Percentiles rank a stretch among this genome's conserved stretches.
These are phyloP conservation scores for Microbotryomycetes sp. DNA, from an alignment of 1,284 basidiomycete genomes.

Conservation along the genomic window DNA sequence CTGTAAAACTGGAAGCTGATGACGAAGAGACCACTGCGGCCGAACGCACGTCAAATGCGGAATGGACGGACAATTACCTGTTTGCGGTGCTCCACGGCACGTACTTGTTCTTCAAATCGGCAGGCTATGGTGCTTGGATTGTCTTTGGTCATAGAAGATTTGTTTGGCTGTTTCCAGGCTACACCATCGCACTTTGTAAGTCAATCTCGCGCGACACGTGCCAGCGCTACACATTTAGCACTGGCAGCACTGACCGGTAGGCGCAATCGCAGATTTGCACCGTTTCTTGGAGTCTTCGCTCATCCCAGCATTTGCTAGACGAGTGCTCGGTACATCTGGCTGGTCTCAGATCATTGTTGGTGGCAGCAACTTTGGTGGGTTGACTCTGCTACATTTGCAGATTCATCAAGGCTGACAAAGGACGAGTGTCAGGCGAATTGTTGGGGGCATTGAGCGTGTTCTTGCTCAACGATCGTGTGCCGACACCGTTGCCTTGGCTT, in stretches of 20 bases:
- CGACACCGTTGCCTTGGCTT: slow-evolving; percentile 42
- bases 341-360: slow-evolving; percentile 42
- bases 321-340: slow-evolving; percentile 39
- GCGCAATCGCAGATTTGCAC: too few species aligned
- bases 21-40: slow-evolving; percentile 9
- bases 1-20: slow-evolving; percentile 14
- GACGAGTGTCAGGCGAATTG: slow-evolving; percentile 40
- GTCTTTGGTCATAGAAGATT: slow-evolving; percentile 40
- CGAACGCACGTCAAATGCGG: slow-evolving; percentile 10
- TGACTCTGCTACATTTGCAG: not conserved
- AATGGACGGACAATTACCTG: slow-evolving; percentile 20
- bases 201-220: too few species aligned
- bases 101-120: slow-evolving; percentile 38
- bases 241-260: too few species aligned
- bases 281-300: slow-evolving; percentile 44
- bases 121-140: slow-evolving; percentile 40
- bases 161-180: slow-evolving; percentile 41
- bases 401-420: slow-evolving; percentile 33
- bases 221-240: slow-evolving; percentile 41
- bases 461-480: slow-evolving; percentile 38
- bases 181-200: slow-evolving; percentile 38
- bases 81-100: slow-evolving; percentile 34
- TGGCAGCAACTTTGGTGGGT: slow-evolving; percentile 34
- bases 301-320: slow-evolving; percentile 42
- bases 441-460: slow-evolving; percentile 42